A percentile compares a stretch with the other conserved stretches of the same genome.
Evolutionary conservation across 208 protist genomes (phyloP).

Genomic region (Naegleria lovaniensis): DNA sequence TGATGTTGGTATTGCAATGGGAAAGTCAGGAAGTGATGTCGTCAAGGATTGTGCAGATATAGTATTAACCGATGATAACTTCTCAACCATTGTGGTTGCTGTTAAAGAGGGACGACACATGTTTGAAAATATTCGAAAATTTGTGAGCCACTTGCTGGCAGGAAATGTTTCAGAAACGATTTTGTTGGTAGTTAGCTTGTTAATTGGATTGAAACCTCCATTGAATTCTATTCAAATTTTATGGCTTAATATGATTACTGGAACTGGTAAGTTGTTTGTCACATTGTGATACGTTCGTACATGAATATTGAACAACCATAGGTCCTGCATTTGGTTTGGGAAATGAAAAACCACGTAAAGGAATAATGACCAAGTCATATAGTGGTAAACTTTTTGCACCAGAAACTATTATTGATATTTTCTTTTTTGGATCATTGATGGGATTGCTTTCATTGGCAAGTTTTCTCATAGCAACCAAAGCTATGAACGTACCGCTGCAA

Average conservation of each 20-base stretch:
- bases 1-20: conserved; percentile 81
- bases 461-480: conserved; percentile 58
- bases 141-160: conserved; percentile 73
- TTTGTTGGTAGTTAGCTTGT: conserved; percentile 59
- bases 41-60: conserved; percentile 61
- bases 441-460: conserved; percentile 51
- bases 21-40: conserved; percentile 68
- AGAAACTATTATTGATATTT: conserved; percentile 67
- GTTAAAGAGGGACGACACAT: conserved; percentile 73
- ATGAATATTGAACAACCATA: no score
- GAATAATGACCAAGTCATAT: conserved; percentile 47
- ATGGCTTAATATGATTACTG: conserved; percentile 80
- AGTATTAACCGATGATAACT: conserved; percentile 87
- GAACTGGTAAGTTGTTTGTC: conserved; percentile 31
- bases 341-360: neutral
- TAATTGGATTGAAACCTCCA: conserved; percentile 60
- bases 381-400: conserved; percentile 60
- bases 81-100: conserved; percentile 87
- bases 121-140: conserved; percentile 74
- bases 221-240: conserved; percentile 80
- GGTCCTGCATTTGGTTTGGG: neutral
- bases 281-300: no score
- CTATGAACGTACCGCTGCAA: conserved; percentile 56
- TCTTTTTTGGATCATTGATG: conserved; percentile 72
- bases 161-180: conserved; percentile 66